Percentiles rank a stretch among this genome's conserved stretches.
phyloP scores from a whole-genome alignment of 768 basidiomycete species.

The Russula foetens region DNA sequence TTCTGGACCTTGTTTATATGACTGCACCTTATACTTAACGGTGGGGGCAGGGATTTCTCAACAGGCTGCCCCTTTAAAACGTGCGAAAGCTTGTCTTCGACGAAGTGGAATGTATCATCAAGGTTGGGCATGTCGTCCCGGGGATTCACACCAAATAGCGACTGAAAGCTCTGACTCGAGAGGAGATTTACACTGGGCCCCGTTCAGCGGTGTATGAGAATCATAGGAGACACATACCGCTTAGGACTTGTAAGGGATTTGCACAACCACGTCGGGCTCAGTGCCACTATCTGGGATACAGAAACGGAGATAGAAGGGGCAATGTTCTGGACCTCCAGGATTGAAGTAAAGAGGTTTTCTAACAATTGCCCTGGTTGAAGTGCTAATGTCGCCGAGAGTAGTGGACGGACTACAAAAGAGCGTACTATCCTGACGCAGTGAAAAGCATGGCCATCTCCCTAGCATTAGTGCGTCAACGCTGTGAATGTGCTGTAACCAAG shows the following conservation, averaged over 20 bases:
- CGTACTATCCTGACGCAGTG: slow-evolving; percentile 48
- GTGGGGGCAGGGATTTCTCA: slow-evolving; percentile 20
- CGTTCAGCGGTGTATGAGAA: not conserved
- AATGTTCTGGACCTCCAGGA: slow-evolving; percentile 50
- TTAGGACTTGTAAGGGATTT: slow-evolving; percentile 29
- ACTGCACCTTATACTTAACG: slow-evolving; percentile 21
- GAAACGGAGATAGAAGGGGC: slow-evolving; percentile 33
- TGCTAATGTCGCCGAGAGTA: slow-evolving; percentile 45
- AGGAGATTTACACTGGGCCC: slow-evolving; percentile 33
- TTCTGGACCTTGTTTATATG: slow-evolving; percentile 16
- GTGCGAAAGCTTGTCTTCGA: slow-evolving; percentile 40
- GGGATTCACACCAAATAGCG: slow-evolving; percentile 36
- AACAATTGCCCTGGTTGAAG: slow-evolving; percentile 43
- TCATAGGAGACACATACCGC: slow-evolving; percentile 35
- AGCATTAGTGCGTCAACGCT: not conserved
- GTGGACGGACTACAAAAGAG: slow-evolving; percentile 49
- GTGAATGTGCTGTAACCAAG: not conserved
- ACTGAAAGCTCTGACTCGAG: slow-evolving; percentile 40
- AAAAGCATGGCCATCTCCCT: slow-evolving; percentile 47
- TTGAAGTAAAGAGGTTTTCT: slow-evolving; percentile 44
- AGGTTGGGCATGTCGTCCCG: slow-evolving; percentile 33
- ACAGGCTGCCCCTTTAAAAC: slow-evolving; percentile 39
- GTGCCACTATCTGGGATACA: slow-evolving; percentile 49
- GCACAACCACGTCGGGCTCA: slow-evolving; percentile 68
- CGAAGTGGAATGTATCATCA: slow-evolving; percentile 41